Base-by-base conservation (phyloP, 2,329 filamentous ascomycete species). In the Ascochyta koolunga region DNA sequence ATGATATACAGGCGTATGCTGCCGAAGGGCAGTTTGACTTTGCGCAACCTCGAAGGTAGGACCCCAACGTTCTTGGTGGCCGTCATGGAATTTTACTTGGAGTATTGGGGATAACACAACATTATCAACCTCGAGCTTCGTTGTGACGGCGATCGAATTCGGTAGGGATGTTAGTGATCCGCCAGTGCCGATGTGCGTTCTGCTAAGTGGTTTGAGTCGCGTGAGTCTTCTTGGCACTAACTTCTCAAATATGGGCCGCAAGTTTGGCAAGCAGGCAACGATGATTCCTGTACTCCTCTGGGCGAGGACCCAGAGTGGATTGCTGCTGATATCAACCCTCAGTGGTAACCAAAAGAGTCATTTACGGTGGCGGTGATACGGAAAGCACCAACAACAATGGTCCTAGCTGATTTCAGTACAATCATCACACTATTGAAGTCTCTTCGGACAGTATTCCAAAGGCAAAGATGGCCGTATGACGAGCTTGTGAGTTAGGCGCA, bases 241-340 rank as follows among this genome's bases (percentile, higher is more conserved):
- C 33, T 49, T 60, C 32, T 68, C 62, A 36, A 71, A 67, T 1
- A 65, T 7, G 10, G 68, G 65, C n/a, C 63, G 62, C 22, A 68
- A 42, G 8, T 66, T 59, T 10, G 58, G 62, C 48, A 60, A 65
- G 37, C 65, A 69, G 7, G 64, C 60, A 21, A 69, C 58, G 9
- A 65, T 58, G 15, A 70, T 67, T 3, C 59, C 63, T 15, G 59
- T 66, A 43, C 65, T 67, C 51, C 63, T 56, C 44, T 64, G 61
- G 16, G 63, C 54, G 5, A 62, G 48, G 2, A 58, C 53, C 62
- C 63, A 70, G 15, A 68, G 54, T 31, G 68, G 33, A 1, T 49
- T 54, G 21, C 49, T 46, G 10, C 59, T 50, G 35, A 62, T 56
- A 44, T 58, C 44, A 38, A 64, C 62, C 56, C 63, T 8, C 65